phyloP scores from a whole-genome alignment of 805 yeast species.

The Metschnikowia picachoensis region DNA sequence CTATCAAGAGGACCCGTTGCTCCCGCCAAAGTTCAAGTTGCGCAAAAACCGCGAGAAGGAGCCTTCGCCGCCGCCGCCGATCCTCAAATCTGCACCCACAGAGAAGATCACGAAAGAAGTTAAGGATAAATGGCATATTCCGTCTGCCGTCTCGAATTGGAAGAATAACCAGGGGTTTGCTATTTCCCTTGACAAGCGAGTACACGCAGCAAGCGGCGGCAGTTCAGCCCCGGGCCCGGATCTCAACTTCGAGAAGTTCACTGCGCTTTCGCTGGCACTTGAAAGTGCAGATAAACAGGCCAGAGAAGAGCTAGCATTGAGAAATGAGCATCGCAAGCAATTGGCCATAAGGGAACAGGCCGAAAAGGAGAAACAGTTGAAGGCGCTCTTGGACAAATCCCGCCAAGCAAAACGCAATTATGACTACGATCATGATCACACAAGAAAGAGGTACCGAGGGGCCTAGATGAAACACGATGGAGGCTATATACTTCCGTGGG shows the following conservation, averaged over 20 bases:
- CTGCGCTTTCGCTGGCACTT: conserved; percentile 65
- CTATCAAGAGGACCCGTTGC: conserved; percentile 74
- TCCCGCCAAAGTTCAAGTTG: conserved; percentile 73
- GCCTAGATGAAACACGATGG: neutral
- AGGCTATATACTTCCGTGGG: too few species aligned
- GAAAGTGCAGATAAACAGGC: conserved; percentile 35
- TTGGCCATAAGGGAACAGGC: conserved; percentile 24
- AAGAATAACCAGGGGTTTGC: conserved; percentile 90
- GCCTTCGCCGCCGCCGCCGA: conserved; percentile 63
- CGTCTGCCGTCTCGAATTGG: conserved; percentile 93
- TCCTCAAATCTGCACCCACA: conserved; percentile 49
- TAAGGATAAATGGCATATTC: conserved; percentile 78
- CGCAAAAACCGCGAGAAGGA: conserved; percentile 64
- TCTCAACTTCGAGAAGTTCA: conserved; percentile 54
- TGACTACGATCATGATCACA: conserved; percentile 2
- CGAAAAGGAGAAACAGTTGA: conserved; percentile 28
- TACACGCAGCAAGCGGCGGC: conserved; percentile 47
- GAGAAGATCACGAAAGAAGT: conserved; percentile 65
- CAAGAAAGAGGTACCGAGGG: conserved; percentile 13
- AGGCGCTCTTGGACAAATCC: conserved; percentile 26
- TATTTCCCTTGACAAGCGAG: conserved; percentile 72
- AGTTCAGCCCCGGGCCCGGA: conserved; percentile 28
- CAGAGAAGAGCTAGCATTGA: conserved; percentile 23
- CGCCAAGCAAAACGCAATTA: conserved; percentile 17
- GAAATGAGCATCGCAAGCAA: conserved; percentile 27